Evolutionary conservation across 2,329 filamentous ascomycete genomes (phyloP).

Genomic region (Beauveria sp.): DNA sequence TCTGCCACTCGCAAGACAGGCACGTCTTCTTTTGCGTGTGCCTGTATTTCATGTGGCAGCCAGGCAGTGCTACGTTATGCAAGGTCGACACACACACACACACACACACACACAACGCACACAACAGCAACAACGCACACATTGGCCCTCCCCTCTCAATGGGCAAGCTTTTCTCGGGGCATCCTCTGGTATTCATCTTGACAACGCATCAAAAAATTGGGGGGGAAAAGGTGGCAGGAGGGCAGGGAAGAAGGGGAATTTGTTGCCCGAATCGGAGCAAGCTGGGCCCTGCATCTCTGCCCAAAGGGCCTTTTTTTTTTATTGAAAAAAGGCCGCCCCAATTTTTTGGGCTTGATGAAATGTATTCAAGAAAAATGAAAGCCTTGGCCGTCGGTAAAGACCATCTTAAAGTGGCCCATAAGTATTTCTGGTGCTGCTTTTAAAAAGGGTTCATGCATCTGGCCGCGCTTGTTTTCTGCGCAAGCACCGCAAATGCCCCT

Average conservation of each 20-base stretch:
- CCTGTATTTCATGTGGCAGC: background rate
- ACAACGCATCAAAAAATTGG: constrained; percentile 40
- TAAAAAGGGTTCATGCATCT: too few relatives aligned
- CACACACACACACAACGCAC: background rate
- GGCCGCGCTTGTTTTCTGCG: too few relatives aligned
- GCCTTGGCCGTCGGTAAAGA: too few relatives aligned
- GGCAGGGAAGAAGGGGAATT: background rate
- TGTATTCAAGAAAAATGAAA: too few relatives aligned
- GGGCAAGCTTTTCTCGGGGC: constrained; percentile 16
- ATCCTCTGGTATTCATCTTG: constrained; percentile 32
- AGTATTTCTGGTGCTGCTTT: too few relatives aligned
- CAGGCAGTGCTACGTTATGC: background rate
- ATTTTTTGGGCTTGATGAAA: too few relatives aligned
- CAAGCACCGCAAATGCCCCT: too few relatives aligned
- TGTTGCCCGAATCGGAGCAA: background rate
- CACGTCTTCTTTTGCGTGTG: background rate
- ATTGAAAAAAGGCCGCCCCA: background rate
- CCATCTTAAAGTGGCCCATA: too few relatives aligned
- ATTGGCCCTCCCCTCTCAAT: background rate
- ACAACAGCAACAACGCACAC: background rate
- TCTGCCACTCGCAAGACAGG: too few relatives aligned
- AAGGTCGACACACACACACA: background rate
- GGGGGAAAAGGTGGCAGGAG: background rate
- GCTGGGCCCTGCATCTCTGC: background rate
- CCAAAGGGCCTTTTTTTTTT: background rate